These are phyloP conservation scores for Oryza rufipogon DNA, from an alignment of 176 grass and related monocot species.

Conservation along the genomic window DNA sequence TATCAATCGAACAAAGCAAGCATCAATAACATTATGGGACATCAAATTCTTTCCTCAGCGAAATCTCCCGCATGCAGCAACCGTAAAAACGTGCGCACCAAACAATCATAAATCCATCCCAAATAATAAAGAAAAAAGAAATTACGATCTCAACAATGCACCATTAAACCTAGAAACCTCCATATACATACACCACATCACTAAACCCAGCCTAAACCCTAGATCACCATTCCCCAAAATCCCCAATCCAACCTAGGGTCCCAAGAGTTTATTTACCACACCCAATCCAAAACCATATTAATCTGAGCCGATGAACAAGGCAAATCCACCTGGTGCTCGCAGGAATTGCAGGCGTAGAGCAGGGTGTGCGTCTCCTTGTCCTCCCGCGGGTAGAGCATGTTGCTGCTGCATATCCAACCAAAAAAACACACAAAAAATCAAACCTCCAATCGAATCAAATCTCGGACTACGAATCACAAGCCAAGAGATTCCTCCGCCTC, in stretches of 20 bases:
- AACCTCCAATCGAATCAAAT: neutral
- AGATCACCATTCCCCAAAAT: neutral
- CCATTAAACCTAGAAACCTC: slow-evolving; percentile 14
- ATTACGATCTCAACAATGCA: slow-evolving; percentile 9
- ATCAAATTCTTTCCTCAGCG: neutral
- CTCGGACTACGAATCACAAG: neutral
- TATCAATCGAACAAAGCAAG: neutral
- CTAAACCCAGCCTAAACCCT: slow-evolving; percentile 37
- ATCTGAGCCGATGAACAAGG: neutral
- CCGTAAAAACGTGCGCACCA: neutral
- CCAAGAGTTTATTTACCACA: neutral
- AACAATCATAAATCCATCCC: neutral
- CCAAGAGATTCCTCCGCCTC: neutral
- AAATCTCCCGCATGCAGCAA: neutral
- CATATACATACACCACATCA: slow-evolving; percentile 13
- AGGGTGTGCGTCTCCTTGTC: slow-evolving; percentile 73
- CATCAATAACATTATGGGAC: neutral
- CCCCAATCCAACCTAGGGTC: slow-evolving; percentile 43
- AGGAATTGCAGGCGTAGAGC: slow-evolving; percentile 71
- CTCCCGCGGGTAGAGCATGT: slow-evolving; percentile 87
- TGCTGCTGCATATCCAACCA: slow-evolving; percentile 57
- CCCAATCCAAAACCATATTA: slow-evolving; percentile 27
- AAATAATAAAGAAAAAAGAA: slow-evolving; percentile 4
- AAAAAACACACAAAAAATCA: neutral
- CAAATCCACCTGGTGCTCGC: slow-evolving; percentile 63